Evolutionary conservation across 176 grass and related monocot species (phyloP).

Genomic region (Tillandsia leiboldiana): DNA sequence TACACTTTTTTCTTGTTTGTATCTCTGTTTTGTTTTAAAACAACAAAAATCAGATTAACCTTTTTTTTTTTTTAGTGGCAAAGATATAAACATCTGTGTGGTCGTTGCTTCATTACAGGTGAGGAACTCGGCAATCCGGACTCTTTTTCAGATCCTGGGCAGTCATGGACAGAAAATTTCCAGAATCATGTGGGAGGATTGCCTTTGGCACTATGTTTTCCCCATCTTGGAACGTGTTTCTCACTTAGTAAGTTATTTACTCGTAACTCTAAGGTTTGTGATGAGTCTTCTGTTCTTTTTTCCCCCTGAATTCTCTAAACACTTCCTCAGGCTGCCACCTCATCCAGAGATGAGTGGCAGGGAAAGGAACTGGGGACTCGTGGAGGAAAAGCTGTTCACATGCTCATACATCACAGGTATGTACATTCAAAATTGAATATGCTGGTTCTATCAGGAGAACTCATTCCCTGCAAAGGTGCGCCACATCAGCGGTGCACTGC

Average conservation of each 20-base stretch:
- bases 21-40: too few relatives aligned
- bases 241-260: conserved; percentile 56
- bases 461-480: not conserved
- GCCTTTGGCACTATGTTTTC: conserved; percentile 87
- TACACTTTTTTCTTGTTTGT: too few relatives aligned
- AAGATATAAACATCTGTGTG: conserved; percentile 3
- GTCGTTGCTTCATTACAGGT: conserved; percentile 33
- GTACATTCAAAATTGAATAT: conserved; percentile 5
- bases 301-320: conserved; percentile 20
- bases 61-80: conserved; percentile 6
- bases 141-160: conserved; percentile 83
- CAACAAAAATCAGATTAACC: not conserved
- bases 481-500: not conserved
- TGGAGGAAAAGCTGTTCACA: conserved; percentile 95
- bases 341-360: conserved; percentile 94
- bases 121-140: conserved; percentile 88
- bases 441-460: not conserved
- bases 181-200: conserved; percentile 89
- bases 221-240: conserved; percentile 95
- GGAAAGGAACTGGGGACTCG: conserved; percentile 94
- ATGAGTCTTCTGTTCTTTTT: conserved; percentile 7
- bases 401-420: conserved; percentile 99
- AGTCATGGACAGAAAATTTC: conserved; percentile 95
- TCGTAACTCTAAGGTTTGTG: conserved; percentile 16
- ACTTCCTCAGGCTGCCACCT: conserved; percentile 71